Percentiles rank a stretch among this genome's conserved stretches.
These are phyloP conservation scores for Cyclotella kingstonii DNA, from an alignment of 108 stramenopile genomes.

Conservation along the genomic window DNA sequence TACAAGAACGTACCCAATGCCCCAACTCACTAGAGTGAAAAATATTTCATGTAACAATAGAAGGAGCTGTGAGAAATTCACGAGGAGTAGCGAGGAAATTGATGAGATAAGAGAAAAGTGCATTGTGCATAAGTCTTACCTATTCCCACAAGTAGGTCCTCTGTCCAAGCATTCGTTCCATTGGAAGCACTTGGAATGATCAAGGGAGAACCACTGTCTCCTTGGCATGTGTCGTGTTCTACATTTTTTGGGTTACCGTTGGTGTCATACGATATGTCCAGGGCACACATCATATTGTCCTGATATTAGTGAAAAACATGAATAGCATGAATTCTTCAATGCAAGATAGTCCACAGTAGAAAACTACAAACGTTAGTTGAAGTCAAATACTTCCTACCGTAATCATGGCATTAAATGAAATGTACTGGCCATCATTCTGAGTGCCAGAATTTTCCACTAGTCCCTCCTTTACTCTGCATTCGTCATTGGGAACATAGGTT, in stretches of 20 bases:
- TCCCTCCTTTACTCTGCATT: slow-evolving; percentile 19
- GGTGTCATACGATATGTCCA: slow-evolving; percentile 13
- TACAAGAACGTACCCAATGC: slow-evolving; percentile 18
- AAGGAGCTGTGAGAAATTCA: slow-evolving; percentile 6
- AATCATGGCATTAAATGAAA: slow-evolving; percentile 10
- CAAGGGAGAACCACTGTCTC: slow-evolving; percentile 42
- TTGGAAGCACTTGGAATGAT: slow-evolving; percentile 22
- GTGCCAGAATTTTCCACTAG: background rate
- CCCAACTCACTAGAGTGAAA: slow-evolving; percentile 43
- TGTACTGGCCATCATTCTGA: background rate
- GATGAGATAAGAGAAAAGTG: background rate
- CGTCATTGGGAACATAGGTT: slow-evolving; percentile 27
- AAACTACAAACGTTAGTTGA: background rate
- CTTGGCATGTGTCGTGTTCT: slow-evolving; percentile 41
- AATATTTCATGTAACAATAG: slow-evolving; percentile 7
- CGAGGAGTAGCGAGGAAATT: background rate
- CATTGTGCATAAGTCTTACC: background rate
- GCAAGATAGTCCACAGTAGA: background rate
- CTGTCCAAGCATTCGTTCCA: slow-evolving; percentile 4
- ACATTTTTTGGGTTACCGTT: slow-evolving; percentile 5
- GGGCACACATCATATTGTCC: slow-evolving; percentile 47
- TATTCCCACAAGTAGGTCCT: slow-evolving; percentile 45
- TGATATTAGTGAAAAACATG: background rate
- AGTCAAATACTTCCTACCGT: no score
- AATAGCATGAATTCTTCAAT: background rate